These are phyloP conservation scores for Aeminium ludgeri DNA, from an alignment of 495 filamentous ascomycete species.

Conservation along the genomic window DNA sequence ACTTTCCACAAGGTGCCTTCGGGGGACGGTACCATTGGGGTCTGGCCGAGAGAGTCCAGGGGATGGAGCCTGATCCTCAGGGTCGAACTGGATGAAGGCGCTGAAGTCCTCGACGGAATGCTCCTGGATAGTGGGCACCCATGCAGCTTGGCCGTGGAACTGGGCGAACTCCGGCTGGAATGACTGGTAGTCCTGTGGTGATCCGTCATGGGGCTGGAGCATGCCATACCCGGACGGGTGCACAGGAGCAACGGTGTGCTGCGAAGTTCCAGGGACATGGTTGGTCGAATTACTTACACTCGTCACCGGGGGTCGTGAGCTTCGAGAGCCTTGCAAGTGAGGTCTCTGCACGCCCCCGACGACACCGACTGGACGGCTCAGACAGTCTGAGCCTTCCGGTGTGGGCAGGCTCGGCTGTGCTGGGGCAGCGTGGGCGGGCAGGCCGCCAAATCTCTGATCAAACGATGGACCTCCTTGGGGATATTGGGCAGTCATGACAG, in stretches of 20 bases:
- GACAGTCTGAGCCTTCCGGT: conserved; percentile 2
- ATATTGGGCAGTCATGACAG: background rate
- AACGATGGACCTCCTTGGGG: no score
- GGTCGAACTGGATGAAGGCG: conserved; percentile 7
- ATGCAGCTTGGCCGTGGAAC: background rate
- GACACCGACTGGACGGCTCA: conserved; percentile 3
- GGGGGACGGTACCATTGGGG: no score
- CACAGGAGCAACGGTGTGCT: background rate
- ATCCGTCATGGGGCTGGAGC: background rate
- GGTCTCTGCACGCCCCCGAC: conserved; percentile 3
- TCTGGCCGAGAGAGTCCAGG: conserved; percentile 5
- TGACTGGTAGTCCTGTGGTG: no score
- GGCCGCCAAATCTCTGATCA: no score
- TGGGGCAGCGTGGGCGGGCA: no score
- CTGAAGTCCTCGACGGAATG: conserved; percentile 7
- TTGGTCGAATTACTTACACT: conserved; percentile 10
- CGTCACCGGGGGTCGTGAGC: background rate
- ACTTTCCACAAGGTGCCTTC: background rate
- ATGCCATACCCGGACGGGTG: background rate
- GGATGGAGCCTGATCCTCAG: background rate
- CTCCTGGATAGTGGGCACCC: background rate
- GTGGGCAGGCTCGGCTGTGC: conserved; percentile 9
- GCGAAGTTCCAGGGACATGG: background rate
- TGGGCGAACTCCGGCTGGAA: no score
- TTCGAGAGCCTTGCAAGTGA: conserved; percentile 3